A percentile compares a stretch with the other conserved stretches of the same genome.
phyloP scores from a whole-genome alignment of 768 basidiomycete genomes.

The Tylopilus rubrobrunneus region DNA sequence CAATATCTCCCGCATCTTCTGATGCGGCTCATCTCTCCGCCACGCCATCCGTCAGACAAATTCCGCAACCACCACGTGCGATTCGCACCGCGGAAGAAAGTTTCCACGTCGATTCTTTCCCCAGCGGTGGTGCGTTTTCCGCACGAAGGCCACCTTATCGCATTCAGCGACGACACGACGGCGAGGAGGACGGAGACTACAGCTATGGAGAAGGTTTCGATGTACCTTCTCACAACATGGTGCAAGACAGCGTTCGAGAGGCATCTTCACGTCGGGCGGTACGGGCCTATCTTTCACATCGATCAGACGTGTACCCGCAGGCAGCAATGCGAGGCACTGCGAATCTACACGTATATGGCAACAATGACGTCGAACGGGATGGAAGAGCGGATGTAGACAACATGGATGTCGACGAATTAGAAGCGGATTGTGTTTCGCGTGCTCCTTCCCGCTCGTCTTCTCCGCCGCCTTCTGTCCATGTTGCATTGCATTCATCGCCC shows the following conservation, averaged over 20 bases:
- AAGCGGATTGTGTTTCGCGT: constrained; percentile 54
- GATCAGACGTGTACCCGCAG: constrained; percentile 23
- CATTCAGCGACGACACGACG: constrained; percentile 15
- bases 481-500: constrained; percentile 26
- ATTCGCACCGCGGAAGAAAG: constrained; percentile 55
- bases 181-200: constrained; percentile 32
- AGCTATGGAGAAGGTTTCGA: constrained; percentile 48
- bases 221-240: constrained; percentile 46
- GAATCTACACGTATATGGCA: constrained; percentile 11
- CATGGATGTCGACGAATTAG: constrained; percentile 48
- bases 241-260: constrained; percentile 56
- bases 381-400: constrained; percentile 37
- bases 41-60: constrained; percentile 15
- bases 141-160: constrained; percentile 23
- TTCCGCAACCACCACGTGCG: constrained; percentile 29
- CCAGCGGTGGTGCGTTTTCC: constrained; percentile 7
- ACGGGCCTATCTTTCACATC: constrained; percentile 31
- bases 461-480: constrained; percentile 37
- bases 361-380: constrained; percentile 23
- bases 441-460: constrained; percentile 47
- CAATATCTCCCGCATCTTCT: constrained; percentile 10
- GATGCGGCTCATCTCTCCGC: constrained; percentile 4
- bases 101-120: constrained; percentile 38
- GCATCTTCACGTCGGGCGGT: constrained; percentile 49
- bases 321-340: constrained; percentile 13